Evolutionary conservation across 495 filamentous ascomycete species (phyloP), one percentile per base, ranked within the genome.

Genomic region (Cercophora sp.): DNA sequence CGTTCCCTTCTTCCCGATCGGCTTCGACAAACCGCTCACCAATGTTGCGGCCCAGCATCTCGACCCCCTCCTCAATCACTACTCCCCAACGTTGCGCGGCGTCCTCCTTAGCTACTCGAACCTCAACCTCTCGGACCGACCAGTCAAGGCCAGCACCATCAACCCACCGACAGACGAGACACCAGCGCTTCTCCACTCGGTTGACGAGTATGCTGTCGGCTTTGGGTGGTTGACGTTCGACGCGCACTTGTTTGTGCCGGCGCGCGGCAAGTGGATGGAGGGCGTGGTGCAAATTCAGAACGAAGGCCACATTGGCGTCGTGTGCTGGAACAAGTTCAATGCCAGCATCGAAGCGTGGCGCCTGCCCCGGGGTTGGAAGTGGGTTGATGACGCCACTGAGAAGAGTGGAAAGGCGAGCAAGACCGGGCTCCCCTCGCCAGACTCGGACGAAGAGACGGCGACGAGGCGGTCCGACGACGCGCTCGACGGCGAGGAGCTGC

Each of bases 301-400:
- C 51, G 72, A 73, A 15, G 75, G 74, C 0, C 71, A 77, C 48
- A 70, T 78, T 15, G 75, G 75, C 8, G 65, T 77, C 24, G 68
- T 76, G 27, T 78, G 75, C 53, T 78, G 71, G 67, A 64, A 68
- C 41, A 67, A 69, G 56, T 77, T 77, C 62, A 78, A 78, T 45
- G 74, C 73, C 22, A 75, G 71, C 32, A 76, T 78, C 29, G 73
- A 77, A 50, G 66, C 75, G 1, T 68, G 58, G 26, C 67, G 75
- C 2, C 48, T 78, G 5, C 75, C 75, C 0, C 54, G 56, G 6
- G 69, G 67, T n/a, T 78, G 74, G 74, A 63, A 56, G 16, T 78
- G 74, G 70, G 63, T 76, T 2, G 73, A 77, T 16, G 37, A 68
- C 1, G 61, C 62, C 8, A n/a, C n/a, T n/a, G 63, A 70, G 39